Evolutionary conservation across 176 grass and related monocot genomes (phyloP).

Genomic region (Musa troglodytarum): DNA sequence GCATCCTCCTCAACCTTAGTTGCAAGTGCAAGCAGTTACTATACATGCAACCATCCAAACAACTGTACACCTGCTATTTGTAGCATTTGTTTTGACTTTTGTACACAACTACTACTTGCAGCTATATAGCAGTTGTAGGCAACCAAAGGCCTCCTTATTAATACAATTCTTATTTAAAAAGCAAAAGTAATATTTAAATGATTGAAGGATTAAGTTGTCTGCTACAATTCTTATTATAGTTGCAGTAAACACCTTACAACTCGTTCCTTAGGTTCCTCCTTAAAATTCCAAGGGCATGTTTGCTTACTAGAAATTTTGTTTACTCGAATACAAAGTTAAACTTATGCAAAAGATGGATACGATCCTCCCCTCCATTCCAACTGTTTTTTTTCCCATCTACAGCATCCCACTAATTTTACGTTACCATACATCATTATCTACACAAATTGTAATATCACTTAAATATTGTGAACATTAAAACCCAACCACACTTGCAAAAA

Average conservation of each 20-base stretch:
- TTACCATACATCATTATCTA: not conserved
- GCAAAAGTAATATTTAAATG: not conserved
- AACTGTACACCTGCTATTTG: no score
- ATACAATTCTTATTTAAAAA: no score
- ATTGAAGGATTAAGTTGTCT: not conserved
- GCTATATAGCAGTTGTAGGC: no score
- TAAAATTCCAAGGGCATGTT: not conserved
- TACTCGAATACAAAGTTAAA: not conserved
- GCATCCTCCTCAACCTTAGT: no score
- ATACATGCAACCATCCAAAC: no score
- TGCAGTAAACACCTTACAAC: not conserved
- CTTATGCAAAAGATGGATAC: not conserved
- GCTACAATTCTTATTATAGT: not conserved
- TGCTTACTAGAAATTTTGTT: not conserved
- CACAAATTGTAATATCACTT: no score
- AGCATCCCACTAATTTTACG: not conserved
- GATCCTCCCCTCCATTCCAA: not conserved
- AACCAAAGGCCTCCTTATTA: no score
- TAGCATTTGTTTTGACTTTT: no score
- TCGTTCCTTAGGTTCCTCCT: not conserved
- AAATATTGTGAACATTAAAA: no score
- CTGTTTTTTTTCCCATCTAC: not conserved
- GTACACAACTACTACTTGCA: no score
- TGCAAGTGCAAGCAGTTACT: no score
- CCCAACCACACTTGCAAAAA: no score